phyloP scores from a whole-genome alignment of 495 filamentous ascomycete species.

The Aspergillus ostianus region DNA sequence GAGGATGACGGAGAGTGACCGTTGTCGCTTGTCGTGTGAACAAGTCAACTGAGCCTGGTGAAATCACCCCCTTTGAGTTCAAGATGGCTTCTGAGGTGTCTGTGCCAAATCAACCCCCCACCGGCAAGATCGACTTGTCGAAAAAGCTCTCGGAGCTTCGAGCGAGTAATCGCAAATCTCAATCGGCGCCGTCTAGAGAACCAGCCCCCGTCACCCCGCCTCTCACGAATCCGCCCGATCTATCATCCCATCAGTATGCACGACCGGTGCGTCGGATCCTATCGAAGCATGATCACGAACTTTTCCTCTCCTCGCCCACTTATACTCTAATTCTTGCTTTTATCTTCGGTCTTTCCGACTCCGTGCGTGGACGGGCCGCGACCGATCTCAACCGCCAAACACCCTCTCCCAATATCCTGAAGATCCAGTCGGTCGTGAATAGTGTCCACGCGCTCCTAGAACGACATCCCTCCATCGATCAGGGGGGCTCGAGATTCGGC shows the following conservation, averaged over 20 bases:
- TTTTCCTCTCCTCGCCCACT: slow-evolving; percentile 77
- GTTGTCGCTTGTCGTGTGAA: background rate
- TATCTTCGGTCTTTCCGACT: slow-evolving; percentile 81
- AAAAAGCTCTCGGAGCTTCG: slow-evolving; percentile 67
- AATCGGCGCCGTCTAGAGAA: slow-evolving; percentile 54
- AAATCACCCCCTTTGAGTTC: slow-evolving; percentile 11
- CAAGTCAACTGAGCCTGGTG: background rate
- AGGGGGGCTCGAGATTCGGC: slow-evolving; percentile 86
- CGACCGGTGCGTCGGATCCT: slow-evolving; percentile 75
- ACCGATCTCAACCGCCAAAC: slow-evolving; percentile 59
- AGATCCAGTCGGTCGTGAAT: slow-evolving; percentile 69
- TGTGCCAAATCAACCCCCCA: slow-evolving; percentile 17
- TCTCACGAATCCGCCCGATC: slow-evolving; percentile 67
- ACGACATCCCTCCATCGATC: slow-evolving; percentile 74
- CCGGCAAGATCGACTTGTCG: slow-evolving; percentile 55
- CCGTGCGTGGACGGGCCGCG: slow-evolving; percentile 71
- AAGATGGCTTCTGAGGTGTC: slow-evolving; percentile 30
- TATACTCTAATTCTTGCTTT: slow-evolving; percentile 77
- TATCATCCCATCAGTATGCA: slow-evolving; percentile 59
- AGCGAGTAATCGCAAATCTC: slow-evolving; percentile 55
- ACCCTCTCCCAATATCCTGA: slow-evolving; percentile 54
- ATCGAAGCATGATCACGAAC: slow-evolving; percentile 71
- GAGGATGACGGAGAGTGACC: background rate
- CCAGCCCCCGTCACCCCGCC: slow-evolving; percentile 69
- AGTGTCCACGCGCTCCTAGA: slow-evolving; percentile 60